Conservation (phyloP, 164 flowering plant genomes). For the Tetracentron sinense region DNA sequence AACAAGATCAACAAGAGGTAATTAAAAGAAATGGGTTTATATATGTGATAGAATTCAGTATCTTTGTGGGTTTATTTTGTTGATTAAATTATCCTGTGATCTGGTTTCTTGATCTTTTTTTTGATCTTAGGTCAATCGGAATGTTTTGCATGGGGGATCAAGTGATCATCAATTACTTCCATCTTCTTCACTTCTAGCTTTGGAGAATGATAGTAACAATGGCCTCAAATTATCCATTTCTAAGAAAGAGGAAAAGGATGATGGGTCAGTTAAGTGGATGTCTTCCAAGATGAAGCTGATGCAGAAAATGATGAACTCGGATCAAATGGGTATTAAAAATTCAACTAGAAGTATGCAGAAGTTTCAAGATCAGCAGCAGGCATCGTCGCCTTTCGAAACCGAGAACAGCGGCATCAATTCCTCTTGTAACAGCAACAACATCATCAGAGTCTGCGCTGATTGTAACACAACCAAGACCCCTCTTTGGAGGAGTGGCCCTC, state of each 20-base stretch:
- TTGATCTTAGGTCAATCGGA: constrained; percentile 19
- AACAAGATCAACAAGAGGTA: constrained; percentile 23
- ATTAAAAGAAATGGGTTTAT: constrained; percentile 3
- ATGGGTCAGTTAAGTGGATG: constrained; percentile 49
- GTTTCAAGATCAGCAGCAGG: constrained; percentile 24
- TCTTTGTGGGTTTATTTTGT: background rate
- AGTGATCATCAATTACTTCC: constrained; percentile 19
- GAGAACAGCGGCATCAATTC: constrained; percentile 24
- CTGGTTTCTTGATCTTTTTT: constrained; percentile 5
- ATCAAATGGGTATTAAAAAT: constrained; percentile 13
- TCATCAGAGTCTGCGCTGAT: constrained; percentile 48
- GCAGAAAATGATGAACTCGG: constrained; percentile 49
- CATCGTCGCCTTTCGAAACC: constrained; percentile 7
- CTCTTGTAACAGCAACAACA: constrained; percentile 22
- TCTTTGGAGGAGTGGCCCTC: constrained; percentile 41
- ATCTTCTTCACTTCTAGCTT: constrained; percentile 10
- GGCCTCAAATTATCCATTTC: constrained; percentile 23
- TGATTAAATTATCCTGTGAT: background rate
- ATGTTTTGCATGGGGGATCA: constrained; percentile 22
- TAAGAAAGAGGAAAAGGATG: constrained; percentile 17
- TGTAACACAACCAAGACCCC: constrained; percentile 47
- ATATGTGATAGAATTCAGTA: background rate
- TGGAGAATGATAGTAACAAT: constrained; percentile 8
- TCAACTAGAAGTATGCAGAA: constrained; percentile 6
- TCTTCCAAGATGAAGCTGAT: constrained; percentile 71